Conservation (phyloP, 306 rosid genomes). For the Rubus idaeus region DNA sequence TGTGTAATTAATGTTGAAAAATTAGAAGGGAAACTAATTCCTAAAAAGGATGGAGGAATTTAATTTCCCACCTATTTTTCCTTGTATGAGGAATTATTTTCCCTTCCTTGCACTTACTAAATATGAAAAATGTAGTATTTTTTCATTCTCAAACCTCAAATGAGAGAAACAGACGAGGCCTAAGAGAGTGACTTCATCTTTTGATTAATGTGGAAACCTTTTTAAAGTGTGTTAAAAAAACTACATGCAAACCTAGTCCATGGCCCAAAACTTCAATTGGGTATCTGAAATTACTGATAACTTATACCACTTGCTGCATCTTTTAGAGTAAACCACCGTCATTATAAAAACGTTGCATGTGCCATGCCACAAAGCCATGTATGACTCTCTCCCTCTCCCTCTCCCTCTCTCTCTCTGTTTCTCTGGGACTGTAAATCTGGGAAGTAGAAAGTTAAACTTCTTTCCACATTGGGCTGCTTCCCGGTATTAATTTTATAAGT, state of each 20-base stretch:
- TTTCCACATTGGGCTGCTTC: slow-evolving; percentile 15
- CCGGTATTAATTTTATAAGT: background rate
- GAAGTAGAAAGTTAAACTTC: slow-evolving; percentile 3
- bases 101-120: no score
- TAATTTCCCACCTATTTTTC: no score
- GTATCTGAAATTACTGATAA: background rate
- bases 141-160: no score
- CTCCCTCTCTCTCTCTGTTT: background rate
- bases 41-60: no score
- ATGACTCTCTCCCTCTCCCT: background rate
- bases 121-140: no score
- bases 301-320: background rate
- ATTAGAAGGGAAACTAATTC: no score
- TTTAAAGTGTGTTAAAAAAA: background rate
- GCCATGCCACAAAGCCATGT: background rate
- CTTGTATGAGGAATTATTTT: no score
- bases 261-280: background rate
- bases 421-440: slow-evolving; percentile 4
- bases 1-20: no score
- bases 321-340: background rate
- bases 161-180: no score
- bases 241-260: background rate
- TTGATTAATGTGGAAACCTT: background rate
- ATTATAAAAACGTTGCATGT: background rate
- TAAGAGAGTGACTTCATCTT: no score